Base-by-base conservation (phyloP, 1,284 basidiomycete genomes). In the Sphagnurus paluster region DNA sequence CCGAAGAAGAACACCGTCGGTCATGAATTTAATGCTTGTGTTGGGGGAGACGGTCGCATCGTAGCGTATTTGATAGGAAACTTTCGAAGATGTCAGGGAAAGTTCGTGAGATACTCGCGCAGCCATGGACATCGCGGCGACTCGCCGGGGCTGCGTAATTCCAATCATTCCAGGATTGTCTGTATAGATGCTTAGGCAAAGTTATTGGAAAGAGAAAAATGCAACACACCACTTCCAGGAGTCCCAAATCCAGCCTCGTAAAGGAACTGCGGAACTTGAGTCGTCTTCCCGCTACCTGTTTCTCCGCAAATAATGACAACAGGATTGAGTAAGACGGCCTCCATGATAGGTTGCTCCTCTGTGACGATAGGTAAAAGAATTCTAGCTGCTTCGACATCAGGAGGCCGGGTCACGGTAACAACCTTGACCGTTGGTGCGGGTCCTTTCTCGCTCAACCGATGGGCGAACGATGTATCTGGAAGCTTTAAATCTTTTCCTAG, bases 21-120 rank as follows among this genome's bases (percentile, higher is more conserved):
- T 99, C 96, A 99, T 99, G 75, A 99, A 99, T 68, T 99, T 98
- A 74, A 99, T 93, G 5, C 84, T 84, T 0, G 97, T 99, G 19
- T 84, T 77, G 0, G 91, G 76, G 2, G 92, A 92, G 0, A 93
- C 88, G 0, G 93, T 98, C 0, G 92, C 90, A 53, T 98, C 96
- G 65, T 99, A 99, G 48, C 97, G 89, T 53, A 99, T 97, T 67
- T 98, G 95, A 67, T 99, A 93, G 0, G 96, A 95, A 2, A 99
- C 91, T 16, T 80, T 74, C 1, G 87, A 85, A 0, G 89, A 80
- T 0, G 86, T 76, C 7, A 98, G 70, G 4, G 86, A 87, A 8
- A 99, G 74, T 67, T 99, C 97, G 30, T 90, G 77, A 4, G 86
- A 87, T 21, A 99, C 94, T 38, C 97, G 93, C 21, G 84, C 73